Evolutionary conservation across 2,329 filamentous ascomycete species (phyloP).

Genomic region (Sclerotinia subarctica): DNA sequence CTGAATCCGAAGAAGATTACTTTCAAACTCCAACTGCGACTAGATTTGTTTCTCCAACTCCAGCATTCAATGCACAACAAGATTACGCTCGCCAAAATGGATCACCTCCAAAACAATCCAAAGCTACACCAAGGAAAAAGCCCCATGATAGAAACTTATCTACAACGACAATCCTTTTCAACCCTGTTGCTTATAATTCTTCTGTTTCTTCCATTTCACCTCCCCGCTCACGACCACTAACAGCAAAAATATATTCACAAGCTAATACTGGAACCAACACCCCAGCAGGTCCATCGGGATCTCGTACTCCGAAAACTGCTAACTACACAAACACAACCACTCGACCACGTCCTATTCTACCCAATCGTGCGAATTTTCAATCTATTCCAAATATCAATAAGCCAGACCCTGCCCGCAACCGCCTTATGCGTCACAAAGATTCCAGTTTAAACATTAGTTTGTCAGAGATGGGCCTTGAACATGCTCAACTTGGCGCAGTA

Average conservation of each 20-base stretch:
- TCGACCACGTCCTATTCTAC: conserved; percentile 55
- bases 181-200: conserved; percentile 53
- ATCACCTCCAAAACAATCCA: conserved; percentile 5
- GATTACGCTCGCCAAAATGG: background rate
- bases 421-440: conserved; percentile 38
- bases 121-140: conserved; percentile 20
- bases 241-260: conserved; percentile 36
- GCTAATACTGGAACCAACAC: conserved; percentile 32
- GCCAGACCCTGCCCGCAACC: conserved; percentile 23
- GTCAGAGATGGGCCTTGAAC: conserved; percentile 68
- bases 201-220: conserved; percentile 45
- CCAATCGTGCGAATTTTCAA: conserved; percentile 51
- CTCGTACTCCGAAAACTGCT: conserved; percentile 35
- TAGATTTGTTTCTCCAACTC: conserved; percentile 38
- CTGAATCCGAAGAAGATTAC: conserved; percentile 50
- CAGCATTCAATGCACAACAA: background rate
- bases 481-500: conserved; percentile 60
- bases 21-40: conserved; percentile 52
- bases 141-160: conserved; percentile 71
- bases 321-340: conserved; percentile 42
- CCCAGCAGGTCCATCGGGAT: conserved; percentile 25
- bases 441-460: conserved; percentile 67
- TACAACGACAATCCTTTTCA: conserved; percentile 80
- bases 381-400: conserved; percentile 51
- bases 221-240: conserved; percentile 40